A percentile compares a stretch with the other conserved stretches of the same genome.
Conservation (phyloP, 1,284 basidiomycete genomes). For the Clitocybe nebularis region DNA sequence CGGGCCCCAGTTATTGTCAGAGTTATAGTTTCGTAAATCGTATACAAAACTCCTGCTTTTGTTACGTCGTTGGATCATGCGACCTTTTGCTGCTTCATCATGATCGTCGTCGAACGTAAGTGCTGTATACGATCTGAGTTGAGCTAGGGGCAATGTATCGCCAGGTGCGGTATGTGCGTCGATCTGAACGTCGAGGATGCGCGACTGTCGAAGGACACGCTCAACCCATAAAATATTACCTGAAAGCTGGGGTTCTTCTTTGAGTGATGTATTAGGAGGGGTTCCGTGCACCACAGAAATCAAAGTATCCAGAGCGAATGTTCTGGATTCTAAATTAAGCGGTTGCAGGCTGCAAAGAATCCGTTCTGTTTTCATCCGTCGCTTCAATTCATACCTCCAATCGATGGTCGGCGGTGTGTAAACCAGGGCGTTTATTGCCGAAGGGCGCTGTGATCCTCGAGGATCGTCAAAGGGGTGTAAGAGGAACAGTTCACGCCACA, state of each 20-base stretch:
- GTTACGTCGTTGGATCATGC: slow-evolving; percentile 35
- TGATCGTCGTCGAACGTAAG: slow-evolving; percentile 30
- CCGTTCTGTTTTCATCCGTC: slow-evolving; percentile 36
- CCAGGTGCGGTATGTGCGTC: slow-evolving; percentile 15
- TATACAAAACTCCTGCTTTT: slow-evolving; percentile 55
- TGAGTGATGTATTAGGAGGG: slow-evolving; percentile 14
- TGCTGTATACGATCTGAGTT: slow-evolving; percentile 37
- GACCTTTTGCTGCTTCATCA: slow-evolving; percentile 22
- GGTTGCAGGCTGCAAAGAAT: slow-evolving; percentile 23
- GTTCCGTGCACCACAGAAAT: slow-evolving; percentile 38
- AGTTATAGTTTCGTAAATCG: slow-evolving; percentile 54
- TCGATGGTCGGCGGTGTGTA: slow-evolving; percentile 21
- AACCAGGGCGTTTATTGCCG: too few species aligned
- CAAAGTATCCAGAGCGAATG: slow-evolving; percentile 38
- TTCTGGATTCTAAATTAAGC: slow-evolving; percentile 27
- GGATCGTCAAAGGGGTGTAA: slow-evolving; percentile 56
- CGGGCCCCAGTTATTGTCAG: slow-evolving; percentile 53
- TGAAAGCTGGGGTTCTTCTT: slow-evolving; percentile 24
- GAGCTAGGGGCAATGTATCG: slow-evolving; percentile 19
- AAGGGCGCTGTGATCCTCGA: slow-evolving; percentile 25
- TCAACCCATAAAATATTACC: slow-evolving; percentile 38
- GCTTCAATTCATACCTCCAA: slow-evolving; percentile 38
- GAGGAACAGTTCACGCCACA: slow-evolving; percentile 64
- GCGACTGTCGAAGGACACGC: slow-evolving; percentile 30
- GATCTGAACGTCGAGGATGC: slow-evolving; percentile 25